These are phyloP conservation scores for Quillaja saponaria DNA, from an alignment of 306 rosid genomes.

Conservation along the genomic window DNA sequence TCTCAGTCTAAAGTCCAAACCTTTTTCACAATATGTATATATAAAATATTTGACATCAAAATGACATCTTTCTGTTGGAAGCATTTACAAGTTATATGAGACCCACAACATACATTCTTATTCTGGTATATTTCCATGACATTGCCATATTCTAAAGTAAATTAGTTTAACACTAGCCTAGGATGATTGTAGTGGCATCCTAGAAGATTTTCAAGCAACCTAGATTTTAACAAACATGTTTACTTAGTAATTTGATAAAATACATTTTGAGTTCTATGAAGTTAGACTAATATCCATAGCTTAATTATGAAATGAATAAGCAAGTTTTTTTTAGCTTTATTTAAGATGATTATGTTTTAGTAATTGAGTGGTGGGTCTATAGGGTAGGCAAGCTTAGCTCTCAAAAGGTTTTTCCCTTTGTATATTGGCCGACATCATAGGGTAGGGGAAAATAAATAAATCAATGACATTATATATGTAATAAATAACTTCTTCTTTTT, in stretches of 20 bases:
- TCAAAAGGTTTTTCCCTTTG: conserved; percentile 3
- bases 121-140: conserved; percentile 35
- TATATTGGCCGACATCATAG: conserved; percentile 31
- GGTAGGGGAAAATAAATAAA: not conserved
- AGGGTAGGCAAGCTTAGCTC: conserved; percentile 31
- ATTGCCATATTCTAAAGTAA: conserved; percentile 39
- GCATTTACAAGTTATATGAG: conserved; percentile 29
- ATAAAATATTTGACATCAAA: conserved; percentile 25
- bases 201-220: too few relatives aligned
- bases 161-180: too few relatives aligned
- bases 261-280: too few relatives aligned
- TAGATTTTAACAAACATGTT: too few relatives aligned
- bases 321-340: conserved; percentile 32
- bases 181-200: too few relatives aligned
- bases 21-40: not conserved
- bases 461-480: not conserved
- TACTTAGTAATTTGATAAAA: too few relatives aligned
- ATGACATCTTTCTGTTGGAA: conserved; percentile 22
- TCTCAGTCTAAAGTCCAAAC: not conserved
- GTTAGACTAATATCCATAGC: too few relatives aligned
- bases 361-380: conserved; percentile 42
- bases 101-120: conserved; percentile 20
- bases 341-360: conserved; percentile 28
- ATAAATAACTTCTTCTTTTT: too few relatives aligned
- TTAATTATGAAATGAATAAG: conserved; percentile 28